phyloP scores from a whole-genome alignment of 208 protist genomes.

The Acanthamoeba healyi region DNA sequence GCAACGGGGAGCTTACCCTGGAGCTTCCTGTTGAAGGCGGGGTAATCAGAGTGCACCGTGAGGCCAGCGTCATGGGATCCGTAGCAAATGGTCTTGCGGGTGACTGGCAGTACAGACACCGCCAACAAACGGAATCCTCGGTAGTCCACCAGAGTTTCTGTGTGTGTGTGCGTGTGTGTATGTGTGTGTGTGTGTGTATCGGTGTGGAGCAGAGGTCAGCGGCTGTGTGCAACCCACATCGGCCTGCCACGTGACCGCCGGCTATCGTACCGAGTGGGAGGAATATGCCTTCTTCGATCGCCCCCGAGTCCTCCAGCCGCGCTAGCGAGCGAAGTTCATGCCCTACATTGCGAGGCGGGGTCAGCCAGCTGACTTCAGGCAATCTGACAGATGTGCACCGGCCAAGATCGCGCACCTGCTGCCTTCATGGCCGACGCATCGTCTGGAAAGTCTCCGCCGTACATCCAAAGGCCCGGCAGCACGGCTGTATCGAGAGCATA shows the following conservation, averaged over 20 bases:
- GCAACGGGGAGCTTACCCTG: not conserved
- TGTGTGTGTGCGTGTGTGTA: no score
- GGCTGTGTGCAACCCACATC: no score
- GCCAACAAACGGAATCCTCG: slow-evolving; percentile 73
- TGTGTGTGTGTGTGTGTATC: no score
- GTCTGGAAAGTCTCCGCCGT: slow-evolving; percentile 71
- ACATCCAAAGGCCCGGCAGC: slow-evolving; percentile 20
- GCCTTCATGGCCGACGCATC: slow-evolving; percentile 63
- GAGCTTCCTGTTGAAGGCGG: slow-evolving; percentile 39
- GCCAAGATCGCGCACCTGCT: not conserved
- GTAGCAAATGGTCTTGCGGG: slow-evolving; percentile 57
- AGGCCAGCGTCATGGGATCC: slow-evolving; percentile 25
- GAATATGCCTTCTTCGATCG: slow-evolving; percentile 49
- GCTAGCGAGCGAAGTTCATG: slow-evolving; percentile 60
- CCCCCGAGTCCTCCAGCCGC: slow-evolving; percentile 42
- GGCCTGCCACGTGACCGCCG: no score
- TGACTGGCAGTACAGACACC: slow-evolving; percentile 70
- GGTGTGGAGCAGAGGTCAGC: no score
- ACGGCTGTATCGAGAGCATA: slow-evolving; percentile 61
- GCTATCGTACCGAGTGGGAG: slow-evolving; percentile 29
- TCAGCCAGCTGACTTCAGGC: no score
- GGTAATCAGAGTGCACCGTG: slow-evolving; percentile 63
- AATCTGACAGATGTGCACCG: no score
- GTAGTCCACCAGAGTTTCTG: slow-evolving; percentile 77
- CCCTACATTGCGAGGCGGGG: slow-evolving; percentile 39